Base-by-base conservation (phyloP, 2,329 filamentous ascomycete genomes). In the Metarhizium humberi region DNA sequence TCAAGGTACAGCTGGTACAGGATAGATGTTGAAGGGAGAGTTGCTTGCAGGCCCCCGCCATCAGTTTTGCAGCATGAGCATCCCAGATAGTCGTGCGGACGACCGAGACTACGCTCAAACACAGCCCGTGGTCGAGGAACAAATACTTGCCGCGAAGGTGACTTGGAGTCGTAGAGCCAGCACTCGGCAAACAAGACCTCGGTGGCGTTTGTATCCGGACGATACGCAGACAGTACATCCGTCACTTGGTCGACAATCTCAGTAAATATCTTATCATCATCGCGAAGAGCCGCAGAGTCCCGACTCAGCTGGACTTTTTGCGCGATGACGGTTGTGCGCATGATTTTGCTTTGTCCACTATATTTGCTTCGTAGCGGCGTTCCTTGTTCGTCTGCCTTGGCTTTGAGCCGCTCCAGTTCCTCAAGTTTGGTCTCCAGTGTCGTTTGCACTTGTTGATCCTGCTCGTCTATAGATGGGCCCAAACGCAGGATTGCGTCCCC, bases 241-340 rank as follows among this genome's bases (percentile, higher is more conserved):
- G 63, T 65, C 30, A 69, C 58, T 32, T 77, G 71, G 59, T 87
- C 81, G 4, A 92, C 76, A 11, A 89, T 70, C 29, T 75, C 72
- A 16, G 88, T 90, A 65, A 90, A 90, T 5, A 79, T 78, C 59
- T 81, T 82, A 70, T 92, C 89, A 60, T 86, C 78, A 48, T 85
- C 78, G 0, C 86, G 88, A 32, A 92, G 76, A 3, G 80, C 76
- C 1, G 87, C 84, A 60, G 85, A 85, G 66, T 91, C 85, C 59
- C 84, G 87, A 70, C 86, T 90, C 45, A 94, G 76, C 64, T 91
- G 85, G 18, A 94, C 88, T 66, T 88, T 88, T 65, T 92, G 88
- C 16, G 88, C 88, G 52, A 92, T 83, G 36, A 92, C 82, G 0
- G 89, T 92, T 1, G 88, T 90, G 48, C 90, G 79, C 45, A 90